Conservation (phyloP, 2,329 filamentous ascomycete genomes). For the Penicillium decumbens region DNA sequence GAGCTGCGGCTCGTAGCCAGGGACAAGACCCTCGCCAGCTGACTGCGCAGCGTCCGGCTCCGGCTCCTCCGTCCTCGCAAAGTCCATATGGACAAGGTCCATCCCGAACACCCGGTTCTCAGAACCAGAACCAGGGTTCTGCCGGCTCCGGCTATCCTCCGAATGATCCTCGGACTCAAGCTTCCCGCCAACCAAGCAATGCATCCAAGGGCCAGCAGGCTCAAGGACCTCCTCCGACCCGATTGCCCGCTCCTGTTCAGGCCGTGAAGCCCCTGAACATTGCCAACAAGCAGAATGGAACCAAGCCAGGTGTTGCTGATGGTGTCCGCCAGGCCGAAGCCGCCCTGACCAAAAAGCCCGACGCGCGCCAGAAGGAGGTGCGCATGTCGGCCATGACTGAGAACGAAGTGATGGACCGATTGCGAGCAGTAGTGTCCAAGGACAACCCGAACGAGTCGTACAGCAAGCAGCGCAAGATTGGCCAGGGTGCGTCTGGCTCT, state of each 20-base stretch:
- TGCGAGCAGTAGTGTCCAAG: slow-evolving; percentile 91
- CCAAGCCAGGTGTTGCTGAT: slow-evolving; percentile 50
- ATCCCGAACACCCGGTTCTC: slow-evolving; percentile 34
- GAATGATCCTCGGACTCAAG: slow-evolving; percentile 36
- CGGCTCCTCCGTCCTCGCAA: slow-evolving; percentile 58
- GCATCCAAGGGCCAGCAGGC: slow-evolving; percentile 39
- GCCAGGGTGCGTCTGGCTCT: slow-evolving; percentile 93
- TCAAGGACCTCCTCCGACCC: slow-evolving; percentile 53
- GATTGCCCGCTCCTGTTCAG: slow-evolving; percentile 53
- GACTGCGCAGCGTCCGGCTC: slow-evolving; percentile 74
- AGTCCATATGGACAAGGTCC: slow-evolving; percentile 32
- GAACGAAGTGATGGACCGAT: slow-evolving; percentile 90
- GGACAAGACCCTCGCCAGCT: slow-evolving; percentile 51
- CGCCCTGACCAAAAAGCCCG: slow-evolving; percentile 73
- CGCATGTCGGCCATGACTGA: slow-evolving; percentile 99
- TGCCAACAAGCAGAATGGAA: slow-evolving; percentile 57
- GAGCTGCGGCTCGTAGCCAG: slow-evolving; percentile 48
- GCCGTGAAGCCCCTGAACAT: slow-evolving; percentile 75
- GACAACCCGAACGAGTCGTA: slow-evolving; percentile 93
- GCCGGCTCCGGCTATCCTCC: slow-evolving; percentile 31
- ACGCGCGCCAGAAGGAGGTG: slow-evolving; percentile 81
- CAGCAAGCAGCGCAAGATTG: slow-evolving; percentile 99
- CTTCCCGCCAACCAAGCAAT: slow-evolving; percentile 45
- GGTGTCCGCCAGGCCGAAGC: slow-evolving; percentile 84
- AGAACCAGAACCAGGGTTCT: slow-evolving; percentile 35